phyloP scores from a whole-genome alignment of 495 filamentous ascomycete species.

The Xylaria telfairii region DNA sequence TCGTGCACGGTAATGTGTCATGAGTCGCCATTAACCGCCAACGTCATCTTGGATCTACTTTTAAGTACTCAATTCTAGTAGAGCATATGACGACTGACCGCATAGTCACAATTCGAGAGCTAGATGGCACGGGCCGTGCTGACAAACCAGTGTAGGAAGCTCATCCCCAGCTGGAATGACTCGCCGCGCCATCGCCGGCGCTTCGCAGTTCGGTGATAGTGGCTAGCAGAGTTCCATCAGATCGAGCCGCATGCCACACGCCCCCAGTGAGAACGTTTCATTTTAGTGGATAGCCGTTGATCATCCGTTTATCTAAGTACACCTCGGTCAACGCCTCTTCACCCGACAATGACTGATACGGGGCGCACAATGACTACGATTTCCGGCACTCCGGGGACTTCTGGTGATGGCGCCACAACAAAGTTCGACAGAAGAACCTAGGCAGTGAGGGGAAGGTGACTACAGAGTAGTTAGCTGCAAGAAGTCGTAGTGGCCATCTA shows the following conservation, averaged over 20 bases:
- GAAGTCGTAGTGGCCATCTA: background rate
- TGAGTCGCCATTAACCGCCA: slow-evolving; percentile 5
- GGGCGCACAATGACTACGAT: background rate
- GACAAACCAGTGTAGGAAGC: background rate
- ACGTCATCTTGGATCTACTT: background rate
- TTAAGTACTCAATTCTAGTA: background rate
- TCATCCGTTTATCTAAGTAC: background rate
- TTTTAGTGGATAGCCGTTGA: background rate
- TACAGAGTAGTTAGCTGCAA: slow-evolving; percentile 5
- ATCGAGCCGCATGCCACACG: slow-evolving; percentile 6
- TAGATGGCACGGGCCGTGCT: slow-evolving; percentile 11
- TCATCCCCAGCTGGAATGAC: slow-evolving; percentile 7
- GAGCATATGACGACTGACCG: background rate
- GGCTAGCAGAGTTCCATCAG: background rate
- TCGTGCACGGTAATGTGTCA: slow-evolving; percentile 4
- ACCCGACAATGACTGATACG: background rate
- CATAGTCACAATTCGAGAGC: background rate
- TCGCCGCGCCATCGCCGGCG: background rate
- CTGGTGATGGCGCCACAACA: background rate
- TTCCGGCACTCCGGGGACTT: slow-evolving; percentile 11
- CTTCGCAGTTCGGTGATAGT: background rate
- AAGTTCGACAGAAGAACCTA: background rate
- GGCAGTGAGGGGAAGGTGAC: background rate
- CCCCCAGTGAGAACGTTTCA: background rate
- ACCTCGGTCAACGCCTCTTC: background rate